Percentiles rank a stretch among this genome's conserved stretches.
Evolutionary conservation across 306 rosid genomes (phyloP).

Genomic region (Cucurbita moschata): DNA sequence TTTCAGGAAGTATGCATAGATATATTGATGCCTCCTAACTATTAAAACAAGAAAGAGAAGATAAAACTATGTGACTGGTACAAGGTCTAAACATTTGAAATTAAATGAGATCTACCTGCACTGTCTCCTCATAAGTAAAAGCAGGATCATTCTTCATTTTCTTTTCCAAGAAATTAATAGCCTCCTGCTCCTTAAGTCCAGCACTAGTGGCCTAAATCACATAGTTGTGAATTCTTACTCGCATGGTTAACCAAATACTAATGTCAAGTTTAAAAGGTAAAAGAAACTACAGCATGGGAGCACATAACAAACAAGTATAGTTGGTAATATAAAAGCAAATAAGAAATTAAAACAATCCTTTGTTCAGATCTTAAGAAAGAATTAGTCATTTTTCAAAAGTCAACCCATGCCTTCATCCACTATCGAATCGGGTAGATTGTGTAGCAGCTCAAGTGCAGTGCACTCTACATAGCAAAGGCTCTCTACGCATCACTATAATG

Average conservation of each 20-base stretch:
- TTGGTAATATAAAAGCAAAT: neutral
- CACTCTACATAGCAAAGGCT: neutral
- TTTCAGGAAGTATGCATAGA: neutral
- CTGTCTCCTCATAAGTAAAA: conserved; percentile 85
- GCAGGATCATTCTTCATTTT: conserved; percentile 97
- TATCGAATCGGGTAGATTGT: neutral
- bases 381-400: neutral
- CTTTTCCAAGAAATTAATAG: conserved; percentile 96
- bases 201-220: conserved; percentile 82
- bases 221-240: neutral
- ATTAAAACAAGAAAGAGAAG: neutral
- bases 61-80: neutral
- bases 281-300: neutral
- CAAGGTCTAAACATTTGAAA: neutral
- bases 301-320: neutral
- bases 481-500: neutral
- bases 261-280: neutral
- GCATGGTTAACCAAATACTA: neutral
- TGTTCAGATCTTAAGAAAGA: neutral
- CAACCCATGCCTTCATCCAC: neutral
- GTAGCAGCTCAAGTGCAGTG: neutral
- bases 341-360: neutral
- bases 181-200: conserved; percentile 96
- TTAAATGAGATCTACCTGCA: conserved; percentile 49
- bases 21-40: neutral